phyloP scores from a whole-genome alignment of 805 yeast genomes.

The Ogataea henricii region DNA sequence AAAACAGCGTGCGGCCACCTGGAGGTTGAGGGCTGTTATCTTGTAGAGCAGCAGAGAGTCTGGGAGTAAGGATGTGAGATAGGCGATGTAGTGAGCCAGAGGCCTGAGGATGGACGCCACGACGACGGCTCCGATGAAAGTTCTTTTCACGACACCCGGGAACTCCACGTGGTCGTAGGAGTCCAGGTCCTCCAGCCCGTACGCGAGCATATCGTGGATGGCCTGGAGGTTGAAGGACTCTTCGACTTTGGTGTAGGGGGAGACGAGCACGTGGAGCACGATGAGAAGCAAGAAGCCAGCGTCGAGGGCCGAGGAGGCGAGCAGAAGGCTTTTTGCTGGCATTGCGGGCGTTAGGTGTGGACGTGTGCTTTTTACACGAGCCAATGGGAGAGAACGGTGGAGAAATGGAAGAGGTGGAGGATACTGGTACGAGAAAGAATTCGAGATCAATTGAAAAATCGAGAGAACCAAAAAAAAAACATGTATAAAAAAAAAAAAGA shows the following conservation, averaged over 20 bases:
- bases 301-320: constrained; percentile 18
- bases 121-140: constrained; percentile 71
- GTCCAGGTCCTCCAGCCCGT: constrained; percentile 51
- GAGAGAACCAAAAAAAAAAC: neutral
- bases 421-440: too few species aligned
- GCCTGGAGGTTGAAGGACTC: constrained; percentile 94
- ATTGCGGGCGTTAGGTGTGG: neutral
- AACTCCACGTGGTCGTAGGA: constrained; percentile 73
- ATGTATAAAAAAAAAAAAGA: constrained; percentile 9
- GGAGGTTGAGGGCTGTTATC: constrained; percentile 50
- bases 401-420: neutral
- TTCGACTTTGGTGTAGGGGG: constrained; percentile 92
- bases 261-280: constrained; percentile 48
- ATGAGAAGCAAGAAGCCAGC: constrained; percentile 46
- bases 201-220: constrained; percentile 71
- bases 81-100: constrained; percentile 10
- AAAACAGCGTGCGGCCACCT: constrained; percentile 55
- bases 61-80: constrained; percentile 5
- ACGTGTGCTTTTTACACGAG: neutral
- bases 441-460: too few species aligned
- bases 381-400: neutral
- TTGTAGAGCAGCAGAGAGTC: constrained; percentile 3
- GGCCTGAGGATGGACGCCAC: constrained; percentile 51
- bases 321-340: neutral
- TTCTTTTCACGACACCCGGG: constrained; percentile 89